Evolutionary conservation across 108 stramenopile species (phyloP).

Genomic region (Cyclotella cryptica): DNA sequence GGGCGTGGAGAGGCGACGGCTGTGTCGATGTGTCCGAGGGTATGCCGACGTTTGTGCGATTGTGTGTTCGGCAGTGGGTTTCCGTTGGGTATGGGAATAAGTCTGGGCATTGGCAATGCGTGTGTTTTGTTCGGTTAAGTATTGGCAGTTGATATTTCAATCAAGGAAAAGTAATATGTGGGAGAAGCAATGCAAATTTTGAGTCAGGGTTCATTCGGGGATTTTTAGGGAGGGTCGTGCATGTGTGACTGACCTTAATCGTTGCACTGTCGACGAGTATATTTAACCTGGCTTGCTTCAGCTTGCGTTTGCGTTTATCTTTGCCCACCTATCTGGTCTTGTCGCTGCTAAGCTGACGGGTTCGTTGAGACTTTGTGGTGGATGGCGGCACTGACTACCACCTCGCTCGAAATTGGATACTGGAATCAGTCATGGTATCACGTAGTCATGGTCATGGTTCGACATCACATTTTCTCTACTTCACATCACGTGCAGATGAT

Average conservation of each 20-base stretch:
- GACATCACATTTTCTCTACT: too few species aligned
- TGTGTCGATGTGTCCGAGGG: neutral
- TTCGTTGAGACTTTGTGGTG: too few species aligned
- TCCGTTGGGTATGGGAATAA: neutral
- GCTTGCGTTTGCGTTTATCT: too few species aligned
- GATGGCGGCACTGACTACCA: too few species aligned
- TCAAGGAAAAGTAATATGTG: neutral
- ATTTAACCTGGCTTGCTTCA: too few species aligned
- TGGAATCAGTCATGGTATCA: too few species aligned
- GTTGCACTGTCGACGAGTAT: neutral
- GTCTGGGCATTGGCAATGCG: slow-evolving; percentile 1
- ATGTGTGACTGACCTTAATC: neutral
- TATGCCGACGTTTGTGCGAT: neutral
- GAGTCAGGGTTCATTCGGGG: slow-evolving; percentile 11
- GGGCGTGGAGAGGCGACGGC: neutral
- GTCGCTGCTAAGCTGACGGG: too few species aligned
- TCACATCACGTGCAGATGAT: too few species aligned
- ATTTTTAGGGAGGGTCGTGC: neutral
- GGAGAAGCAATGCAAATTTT: neutral
- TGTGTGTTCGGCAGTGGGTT: neutral
- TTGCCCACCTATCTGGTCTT: too few species aligned
- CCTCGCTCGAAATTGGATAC: too few species aligned
- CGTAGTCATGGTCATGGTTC: too few species aligned
- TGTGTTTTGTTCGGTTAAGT: neutral
- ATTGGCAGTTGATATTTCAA: neutral